phyloP scores from a whole-genome alignment of 192 early-diverging fungal genomes.

The Gryganskiella cystojenkinii region DNA sequence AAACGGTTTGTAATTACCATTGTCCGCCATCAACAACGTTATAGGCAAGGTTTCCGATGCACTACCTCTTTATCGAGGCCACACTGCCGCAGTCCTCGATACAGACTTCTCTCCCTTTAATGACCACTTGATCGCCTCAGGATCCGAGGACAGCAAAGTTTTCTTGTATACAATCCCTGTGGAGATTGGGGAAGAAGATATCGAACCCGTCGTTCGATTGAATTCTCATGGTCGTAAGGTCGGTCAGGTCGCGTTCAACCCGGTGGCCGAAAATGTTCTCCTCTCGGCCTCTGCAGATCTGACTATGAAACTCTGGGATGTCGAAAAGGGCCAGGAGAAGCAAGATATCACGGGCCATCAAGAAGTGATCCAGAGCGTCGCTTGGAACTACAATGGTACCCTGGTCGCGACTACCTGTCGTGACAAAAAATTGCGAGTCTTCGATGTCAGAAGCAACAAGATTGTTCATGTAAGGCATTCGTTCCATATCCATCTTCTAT shows the following conservation, averaged over 20 bases:
- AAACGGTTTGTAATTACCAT: too few relatives aligned
- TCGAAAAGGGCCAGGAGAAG: conserved; percentile 80
- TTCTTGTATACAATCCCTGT: conserved; percentile 97
- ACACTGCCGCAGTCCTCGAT: conserved; percentile 94
- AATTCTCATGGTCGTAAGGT: conserved; percentile 92
- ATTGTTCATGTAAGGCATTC: conserved; percentile 63
- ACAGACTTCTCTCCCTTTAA: conserved; percentile 99
- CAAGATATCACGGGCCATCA: conserved; percentile 85
- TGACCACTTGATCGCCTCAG: conserved; percentile 93
- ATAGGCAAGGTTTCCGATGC: conserved; percentile 91
- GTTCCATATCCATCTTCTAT: too few relatives aligned
- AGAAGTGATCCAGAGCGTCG: conserved; percentile 92
- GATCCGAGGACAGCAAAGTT: conserved; percentile 85
- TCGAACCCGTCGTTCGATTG: conserved; percentile 83
- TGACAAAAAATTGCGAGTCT: conserved; percentile 95
- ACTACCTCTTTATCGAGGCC: conserved; percentile 92
- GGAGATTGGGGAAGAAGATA: conserved; percentile 72
- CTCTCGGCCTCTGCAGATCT: conserved; percentile 90
- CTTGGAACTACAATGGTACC: conserved; percentile 90
- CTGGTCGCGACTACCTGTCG: conserved; percentile 92
- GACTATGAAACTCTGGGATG: conserved; percentile 95
- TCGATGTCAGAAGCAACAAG: conserved; percentile 90
- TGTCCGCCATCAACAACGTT: too few relatives aligned
- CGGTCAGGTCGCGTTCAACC: conserved; percentile 98
- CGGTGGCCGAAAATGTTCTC: conserved; percentile 93